Conservation (phyloP, 768 basidiomycete species). For the Ramaria rubella region DNA sequence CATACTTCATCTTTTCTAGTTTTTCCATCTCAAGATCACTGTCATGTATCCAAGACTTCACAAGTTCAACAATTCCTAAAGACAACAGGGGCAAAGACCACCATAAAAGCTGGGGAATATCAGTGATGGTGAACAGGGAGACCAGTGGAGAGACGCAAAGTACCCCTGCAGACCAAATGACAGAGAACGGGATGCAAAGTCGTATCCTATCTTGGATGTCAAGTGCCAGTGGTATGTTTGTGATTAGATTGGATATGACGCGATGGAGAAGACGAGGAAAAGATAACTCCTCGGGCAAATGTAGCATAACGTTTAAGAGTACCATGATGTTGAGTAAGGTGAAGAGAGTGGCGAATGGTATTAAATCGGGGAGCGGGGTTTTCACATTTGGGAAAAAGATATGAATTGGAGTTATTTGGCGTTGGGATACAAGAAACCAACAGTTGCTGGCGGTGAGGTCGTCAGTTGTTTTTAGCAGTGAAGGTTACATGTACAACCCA, state of each 20-base stretch:
- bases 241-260: conserved; percentile 22
- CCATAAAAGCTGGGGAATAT: conserved; percentile 7
- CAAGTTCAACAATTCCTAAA: neutral
- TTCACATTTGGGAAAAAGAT: conserved; percentile 10
- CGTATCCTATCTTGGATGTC: neutral
- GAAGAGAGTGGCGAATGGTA: conserved; percentile 41
- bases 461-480: conserved; percentile 26
- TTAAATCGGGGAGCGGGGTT: conserved; percentile 26
- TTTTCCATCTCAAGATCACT: conserved; percentile 3
- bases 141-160: conserved; percentile 45
- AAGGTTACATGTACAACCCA: conserved; percentile 24
- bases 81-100: conserved; percentile 5
- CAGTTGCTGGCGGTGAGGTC: conserved; percentile 44
- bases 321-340: conserved; percentile 43
- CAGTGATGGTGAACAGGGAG: conserved; percentile 38
- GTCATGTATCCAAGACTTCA: conserved; percentile 8
- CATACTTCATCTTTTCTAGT: conserved; percentile 11
- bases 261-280: conserved; percentile 26
- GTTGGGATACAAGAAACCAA: conserved; percentile 42
- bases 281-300: conserved; percentile 11
- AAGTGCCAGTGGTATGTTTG: neutral
- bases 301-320: conserved; percentile 24
- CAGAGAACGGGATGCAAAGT: conserved; percentile 1
- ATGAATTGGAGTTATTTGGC: conserved; percentile 26
- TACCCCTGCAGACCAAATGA: conserved; percentile 13